These are phyloP conservation scores for Talaromyces wortmannii DNA, from an alignment of 495 filamentous ascomycete species.

Conservation along the genomic window DNA sequence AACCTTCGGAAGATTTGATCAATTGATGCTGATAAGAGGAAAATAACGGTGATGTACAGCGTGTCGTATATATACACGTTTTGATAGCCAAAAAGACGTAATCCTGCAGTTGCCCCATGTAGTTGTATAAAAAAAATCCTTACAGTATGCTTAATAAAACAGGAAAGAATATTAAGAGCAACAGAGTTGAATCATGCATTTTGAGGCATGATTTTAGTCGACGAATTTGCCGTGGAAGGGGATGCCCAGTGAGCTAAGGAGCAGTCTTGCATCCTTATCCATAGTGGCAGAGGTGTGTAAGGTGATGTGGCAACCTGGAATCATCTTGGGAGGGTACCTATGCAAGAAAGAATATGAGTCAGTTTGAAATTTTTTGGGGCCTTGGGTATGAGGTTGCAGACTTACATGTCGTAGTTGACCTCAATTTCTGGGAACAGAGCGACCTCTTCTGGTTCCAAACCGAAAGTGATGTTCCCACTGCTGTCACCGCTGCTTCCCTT, in stretches of 20 bases:
- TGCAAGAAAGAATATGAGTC: conserved; percentile 8
- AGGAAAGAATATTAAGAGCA: background rate
- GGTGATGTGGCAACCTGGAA: conserved; percentile 81
- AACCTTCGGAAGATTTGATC: background rate
- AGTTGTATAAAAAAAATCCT: background rate
- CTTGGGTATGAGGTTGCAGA: conserved; percentile 9
- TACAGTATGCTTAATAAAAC: background rate
- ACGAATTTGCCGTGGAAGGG: conserved; percentile 75
- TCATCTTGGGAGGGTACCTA: conserved; percentile 84
- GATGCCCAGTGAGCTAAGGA: conserved; percentile 71
- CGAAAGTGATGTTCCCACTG: conserved; percentile 80
- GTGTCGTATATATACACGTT: background rate
- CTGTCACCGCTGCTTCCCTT: conserved; percentile 71
- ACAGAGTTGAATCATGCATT: background rate
- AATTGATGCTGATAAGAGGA: conserved; percentile 8
- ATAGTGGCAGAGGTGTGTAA: conserved; percentile 84
- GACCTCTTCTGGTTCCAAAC: conserved; percentile 63
- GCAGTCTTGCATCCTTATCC: conserved; percentile 82
- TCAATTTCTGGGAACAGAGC: conserved; percentile 88
- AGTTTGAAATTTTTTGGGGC: background rate
- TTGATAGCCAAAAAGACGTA: conserved; percentile 19
- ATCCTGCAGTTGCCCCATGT: conserved; percentile 17
- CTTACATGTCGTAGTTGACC: conserved; percentile 83
- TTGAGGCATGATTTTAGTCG: conserved; percentile 24
- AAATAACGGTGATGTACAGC: background rate